Base-by-base conservation (phyloP, 768 basidiomycete genomes). In the Melanogaster broomeanus region DNA sequence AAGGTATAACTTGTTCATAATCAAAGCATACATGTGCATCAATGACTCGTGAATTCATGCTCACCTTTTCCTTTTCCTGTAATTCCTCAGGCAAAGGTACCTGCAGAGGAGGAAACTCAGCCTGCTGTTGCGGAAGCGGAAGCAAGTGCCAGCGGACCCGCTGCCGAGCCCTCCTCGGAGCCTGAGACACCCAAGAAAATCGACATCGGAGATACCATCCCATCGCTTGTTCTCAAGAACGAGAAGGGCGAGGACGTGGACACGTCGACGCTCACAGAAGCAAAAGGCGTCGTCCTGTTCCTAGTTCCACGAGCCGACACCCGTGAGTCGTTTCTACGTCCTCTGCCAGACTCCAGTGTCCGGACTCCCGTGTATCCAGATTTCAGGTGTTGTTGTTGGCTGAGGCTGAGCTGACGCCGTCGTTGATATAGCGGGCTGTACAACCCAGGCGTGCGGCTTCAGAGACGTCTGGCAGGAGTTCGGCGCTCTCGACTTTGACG, bases 391-490 rank as follows among this genome's bases (percentile, higher is more conserved):
- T 5, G 19, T n/a, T 22, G 13, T 30, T 31, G 31, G 35, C 18
- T 24, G 13, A 6, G 9, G 8, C 39, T 19, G 41, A 25, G n/a
- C n/a, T 40, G 35, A 31, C 4, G 41, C 56, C 51, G 50, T 51
- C 50, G 52, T 37, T 16, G 24, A 48, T 55, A 9, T 54, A 90
- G 89, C 88, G 47, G 93, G 95, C 28, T 97, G 95, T 73, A 98
- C 93, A 3, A 86, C 73, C 31, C 94, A 98, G 67, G 94, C 95
- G 0, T 98, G 95, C 65, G 89, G 86, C 4, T 98, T 90, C 78
- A 80, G 93, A 18, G 94, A 98, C 65, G 76, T 75, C 46, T 90
- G 88, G 66, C 80, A 84, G 5, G 86, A 90, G 56, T 95, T 95
- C 67, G 75, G 80, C 3, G 72, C 80, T 6, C 64, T 79, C 51